These are phyloP conservation scores for Penicillium sp. DNA, from an alignment of 2,329 filamentous ascomycete species.

Conservation along the genomic window DNA sequence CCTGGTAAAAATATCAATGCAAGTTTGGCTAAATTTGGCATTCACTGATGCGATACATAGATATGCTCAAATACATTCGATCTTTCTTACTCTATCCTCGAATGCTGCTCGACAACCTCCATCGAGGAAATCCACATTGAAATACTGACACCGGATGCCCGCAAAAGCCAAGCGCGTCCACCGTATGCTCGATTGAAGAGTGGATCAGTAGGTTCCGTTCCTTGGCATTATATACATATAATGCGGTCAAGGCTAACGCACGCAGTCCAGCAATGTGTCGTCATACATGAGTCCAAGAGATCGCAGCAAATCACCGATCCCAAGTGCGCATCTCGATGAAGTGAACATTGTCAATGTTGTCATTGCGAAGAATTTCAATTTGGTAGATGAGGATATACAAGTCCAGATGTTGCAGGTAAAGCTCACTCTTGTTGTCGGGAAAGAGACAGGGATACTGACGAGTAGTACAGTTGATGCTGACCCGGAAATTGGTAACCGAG, in stretches of 20 bases:
- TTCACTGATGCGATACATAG: constrained; percentile 38
- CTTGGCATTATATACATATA: background rate
- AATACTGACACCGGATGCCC: constrained; percentile 54
- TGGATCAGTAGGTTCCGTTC: constrained; percentile 21
- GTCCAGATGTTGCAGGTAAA: constrained; percentile 67
- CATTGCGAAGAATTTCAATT: constrained; percentile 75
- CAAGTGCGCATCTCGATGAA: constrained; percentile 43
- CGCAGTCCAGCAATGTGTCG: constrained; percentile 24
- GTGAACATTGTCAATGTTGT: constrained; percentile 74
- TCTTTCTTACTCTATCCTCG: constrained; percentile 65
- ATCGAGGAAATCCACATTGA: constrained; percentile 76
- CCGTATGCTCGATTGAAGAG: constrained; percentile 17
- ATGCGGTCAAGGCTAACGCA: background rate
- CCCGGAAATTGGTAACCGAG: constrained; percentile 71
- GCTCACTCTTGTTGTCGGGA: background rate
- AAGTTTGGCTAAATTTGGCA: background rate
- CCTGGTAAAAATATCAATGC: constrained; percentile 54
- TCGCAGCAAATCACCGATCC: constrained; percentile 21
- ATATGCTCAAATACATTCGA: constrained; percentile 69
- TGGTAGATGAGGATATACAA: constrained; percentile 71
- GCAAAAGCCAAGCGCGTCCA: constrained; percentile 15
- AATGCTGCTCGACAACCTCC: constrained; percentile 70
- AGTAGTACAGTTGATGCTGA: constrained; percentile 67
- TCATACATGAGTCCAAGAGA: constrained; percentile 20
- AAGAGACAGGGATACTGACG: constrained; percentile 14